Base-by-base conservation (phyloP, 371 early-diverging fungal species). In the Apophysomyces ossiformis region DNA sequence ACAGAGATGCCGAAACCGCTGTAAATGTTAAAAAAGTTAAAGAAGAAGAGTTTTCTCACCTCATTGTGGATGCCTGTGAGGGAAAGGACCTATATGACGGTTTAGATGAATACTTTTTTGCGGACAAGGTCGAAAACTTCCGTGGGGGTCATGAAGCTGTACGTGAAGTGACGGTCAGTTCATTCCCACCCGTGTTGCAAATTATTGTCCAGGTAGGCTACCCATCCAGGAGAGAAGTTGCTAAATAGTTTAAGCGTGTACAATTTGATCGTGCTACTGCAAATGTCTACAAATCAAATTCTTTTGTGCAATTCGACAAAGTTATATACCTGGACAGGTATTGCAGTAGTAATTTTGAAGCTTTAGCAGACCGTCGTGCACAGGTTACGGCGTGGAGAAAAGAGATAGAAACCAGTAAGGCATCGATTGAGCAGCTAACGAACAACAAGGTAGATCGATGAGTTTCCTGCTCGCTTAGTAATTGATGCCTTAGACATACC, bases 231-330 rank as follows among this genome's bases (percentile, higher is more conserved):
- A 9, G 21, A 7, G 1, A 21, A 16, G 0, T 11, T 58, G 18
- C 26, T 43, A 16, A 45, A 45, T 32, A 41, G 16, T 18, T 21
- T 39, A 71, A 88, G 87, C 79, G 92, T 5, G 90, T 87, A 7
- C 87, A 89, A 79, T 92, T 84, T 69, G 85, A 90, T 78, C 74
- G 87, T 21, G 74, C 79, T 5, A 83, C 82, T 9, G 69, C 74
- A n/a, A 77, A 78, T 43, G 80, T 86, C 9, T 87, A 87, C 73
- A 92, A 92, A 66, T 83, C 85, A 32, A 85, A 92, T 73, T 85
- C 83, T 4, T 89, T 81, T 69, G 67, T 90, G 32, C 72, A 79
- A 35, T 86, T 87, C 64, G 78, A 83, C 12, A 77, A 83, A 57
- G 69, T 56, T 2, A 83, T 90, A 44, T 84, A 80, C 57, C 69